These are phyloP conservation scores for Pseudogymnoascus sp. DNA, from an alignment of 2,329 filamentous ascomycete genomes.

Conservation along the genomic window DNA sequence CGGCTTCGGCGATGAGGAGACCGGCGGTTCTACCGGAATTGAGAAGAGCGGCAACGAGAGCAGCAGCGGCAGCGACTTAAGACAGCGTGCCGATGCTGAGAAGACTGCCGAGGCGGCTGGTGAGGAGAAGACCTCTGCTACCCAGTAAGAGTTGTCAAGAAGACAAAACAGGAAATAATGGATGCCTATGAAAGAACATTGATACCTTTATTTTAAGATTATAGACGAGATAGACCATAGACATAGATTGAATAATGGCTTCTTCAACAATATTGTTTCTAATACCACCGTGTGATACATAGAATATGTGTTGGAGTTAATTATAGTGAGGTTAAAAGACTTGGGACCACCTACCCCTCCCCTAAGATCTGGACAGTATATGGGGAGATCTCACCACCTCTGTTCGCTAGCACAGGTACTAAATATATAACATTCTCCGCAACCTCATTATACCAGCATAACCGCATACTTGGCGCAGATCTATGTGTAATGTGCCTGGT, in stretches of 20 bases:
- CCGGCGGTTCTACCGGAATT: neutral
- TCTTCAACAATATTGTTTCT: neutral
- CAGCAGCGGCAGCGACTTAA: neutral
- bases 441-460: no score
- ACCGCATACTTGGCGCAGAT: no score
- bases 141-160: neutral
- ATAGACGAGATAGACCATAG: conserved; percentile 2
- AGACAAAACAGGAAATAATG: neutral
- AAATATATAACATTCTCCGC: no score
- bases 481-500: no score
- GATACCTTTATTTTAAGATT: neutral
- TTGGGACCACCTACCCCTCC: neutral
- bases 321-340: neutral
- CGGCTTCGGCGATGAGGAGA: conserved; percentile 8
- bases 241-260: conserved; percentile 5
- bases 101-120: neutral
- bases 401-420: no score
- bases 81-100: neutral
- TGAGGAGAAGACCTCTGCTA: neutral
- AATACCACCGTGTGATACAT: neutral
- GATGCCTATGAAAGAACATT: neutral
- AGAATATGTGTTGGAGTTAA: neutral
- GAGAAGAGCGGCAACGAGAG: neutral
- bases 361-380: no score
- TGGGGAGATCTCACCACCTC: no score